Conservation (phyloP, 2,329 filamentous ascomycete species). For the Xylariaceae sp. region DNA sequence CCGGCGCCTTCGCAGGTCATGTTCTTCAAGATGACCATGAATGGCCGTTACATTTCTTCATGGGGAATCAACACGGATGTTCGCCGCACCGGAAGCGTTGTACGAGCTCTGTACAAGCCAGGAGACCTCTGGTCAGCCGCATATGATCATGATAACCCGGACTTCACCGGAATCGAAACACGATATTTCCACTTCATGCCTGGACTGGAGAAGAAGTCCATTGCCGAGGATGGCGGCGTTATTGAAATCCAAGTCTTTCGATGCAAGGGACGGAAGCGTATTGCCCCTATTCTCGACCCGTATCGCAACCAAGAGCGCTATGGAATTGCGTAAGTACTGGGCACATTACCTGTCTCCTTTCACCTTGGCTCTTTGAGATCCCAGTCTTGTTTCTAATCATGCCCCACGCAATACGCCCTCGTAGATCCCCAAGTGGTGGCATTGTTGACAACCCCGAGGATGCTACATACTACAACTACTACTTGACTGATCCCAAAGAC, state of each 20-base stretch:
- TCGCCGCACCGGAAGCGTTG: conserved; percentile 35
- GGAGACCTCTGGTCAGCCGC: conserved; percentile 37
- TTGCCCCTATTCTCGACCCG: conserved; percentile 36
- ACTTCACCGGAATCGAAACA: conserved; percentile 40
- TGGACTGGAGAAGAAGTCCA: conserved; percentile 31
- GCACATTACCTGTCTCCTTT: neutral
- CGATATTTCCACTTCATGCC: conserved; percentile 47
- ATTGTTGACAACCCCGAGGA: conserved; percentile 47
- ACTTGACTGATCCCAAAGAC: conserved; percentile 46
- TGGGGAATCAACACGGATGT: conserved; percentile 44
- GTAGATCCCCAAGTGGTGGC: conserved; percentile 48
- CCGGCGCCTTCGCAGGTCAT: conserved; percentile 36
- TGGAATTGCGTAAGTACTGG: conserved; percentile 49
- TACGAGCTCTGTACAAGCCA: conserved; percentile 45
- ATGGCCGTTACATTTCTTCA: conserved; percentile 45
- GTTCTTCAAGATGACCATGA: conserved; percentile 52
- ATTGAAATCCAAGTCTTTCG: conserved; percentile 51
- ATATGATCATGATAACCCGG: conserved; percentile 30
- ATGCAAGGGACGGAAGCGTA: conserved; percentile 41
- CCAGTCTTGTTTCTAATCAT: neutral
- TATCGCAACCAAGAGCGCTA: conserved; percentile 45
- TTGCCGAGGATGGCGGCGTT: conserved; percentile 49
- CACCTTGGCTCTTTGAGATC: conserved; percentile 3
- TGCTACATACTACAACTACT: conserved; percentile 47
- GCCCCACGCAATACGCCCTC: neutral